These are phyloP conservation scores for Theileria annulata DNA, from an alignment of 169 alveolate genomes.

Conservation along the genomic window DNA sequence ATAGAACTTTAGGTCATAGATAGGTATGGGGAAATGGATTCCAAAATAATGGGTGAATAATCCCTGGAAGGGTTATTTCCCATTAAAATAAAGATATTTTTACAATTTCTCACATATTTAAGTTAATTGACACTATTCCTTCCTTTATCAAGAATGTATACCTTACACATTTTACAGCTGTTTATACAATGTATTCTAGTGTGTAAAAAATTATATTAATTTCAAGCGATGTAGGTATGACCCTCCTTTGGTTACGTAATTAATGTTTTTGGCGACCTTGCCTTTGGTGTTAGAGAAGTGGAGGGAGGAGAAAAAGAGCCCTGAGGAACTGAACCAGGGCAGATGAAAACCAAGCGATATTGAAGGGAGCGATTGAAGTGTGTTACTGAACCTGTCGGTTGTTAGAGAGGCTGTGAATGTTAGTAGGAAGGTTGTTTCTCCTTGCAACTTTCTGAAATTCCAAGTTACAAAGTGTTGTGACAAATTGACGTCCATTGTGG, in stretches of 20 bases:
- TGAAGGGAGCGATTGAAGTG: constrained; percentile 21
- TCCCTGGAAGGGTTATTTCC: background rate
- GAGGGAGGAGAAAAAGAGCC: constrained; percentile 25
- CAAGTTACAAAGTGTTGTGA: constrained; percentile 38
- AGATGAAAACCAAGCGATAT: constrained; percentile 25
- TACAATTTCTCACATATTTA: background rate
- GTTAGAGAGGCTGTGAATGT: constrained; percentile 24
- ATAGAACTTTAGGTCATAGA: background rate
- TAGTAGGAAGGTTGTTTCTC: constrained; percentile 18
- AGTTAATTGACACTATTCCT: no score
- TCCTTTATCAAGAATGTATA: background rate
- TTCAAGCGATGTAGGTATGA: constrained; percentile 13
- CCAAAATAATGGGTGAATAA: background rate
- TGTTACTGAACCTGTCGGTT: constrained; percentile 1
- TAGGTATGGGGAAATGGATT: background rate
- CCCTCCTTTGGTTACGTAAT: constrained; percentile 25
- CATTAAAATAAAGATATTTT: background rate
- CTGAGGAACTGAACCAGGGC: constrained; percentile 42
- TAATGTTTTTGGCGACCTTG: constrained; percentile 17
- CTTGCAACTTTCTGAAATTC: constrained; percentile 35
- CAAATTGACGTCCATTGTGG: constrained; percentile 20
- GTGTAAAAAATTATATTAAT: background rate
- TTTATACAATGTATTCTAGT: background rate
- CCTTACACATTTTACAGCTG: background rate
- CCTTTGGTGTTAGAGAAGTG: constrained; percentile 16